Percentiles rank a stretch among this genome's conserved stretches.
Conservation (phyloP, 257 asterid genomes). For the Ballota nigra region DNA sequence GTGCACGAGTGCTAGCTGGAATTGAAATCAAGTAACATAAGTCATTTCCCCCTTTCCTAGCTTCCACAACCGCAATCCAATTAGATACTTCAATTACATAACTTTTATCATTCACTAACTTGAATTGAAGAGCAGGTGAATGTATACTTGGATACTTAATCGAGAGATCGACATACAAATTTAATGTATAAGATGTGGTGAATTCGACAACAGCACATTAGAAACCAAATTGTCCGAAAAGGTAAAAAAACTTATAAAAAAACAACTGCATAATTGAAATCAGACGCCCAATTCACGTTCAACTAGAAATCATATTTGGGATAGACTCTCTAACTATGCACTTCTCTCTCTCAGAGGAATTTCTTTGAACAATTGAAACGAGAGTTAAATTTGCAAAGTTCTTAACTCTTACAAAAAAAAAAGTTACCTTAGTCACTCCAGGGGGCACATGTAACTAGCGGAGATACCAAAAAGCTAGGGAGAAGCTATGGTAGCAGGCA, state of each 20-base stretch:
- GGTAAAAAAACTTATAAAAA: not conserved
- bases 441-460: not conserved
- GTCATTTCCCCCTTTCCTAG: not conserved
- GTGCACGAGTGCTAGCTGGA: not conserved
- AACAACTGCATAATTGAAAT: not conserved
- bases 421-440: not conserved
- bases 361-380: not conserved
- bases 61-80: not conserved
- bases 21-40: not conserved
- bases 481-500: not conserved
- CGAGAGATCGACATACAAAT: not conserved
- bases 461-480: not conserved
- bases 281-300: not conserved
- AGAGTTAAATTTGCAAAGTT: not conserved
- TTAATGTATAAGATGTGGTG: not conserved
- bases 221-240: not conserved
- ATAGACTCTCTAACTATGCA: not conserved
- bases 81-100: not conserved
- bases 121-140: not conserved
- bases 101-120: not conserved
- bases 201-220: not conserved
- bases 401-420: not conserved
- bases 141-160: not conserved
- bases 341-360: not conserved
- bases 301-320: not conserved